These are phyloP conservation scores for Alternaria hordeiaustralica DNA, from an alignment of 2,329 filamentous ascomycete species.

Conservation along the genomic window DNA sequence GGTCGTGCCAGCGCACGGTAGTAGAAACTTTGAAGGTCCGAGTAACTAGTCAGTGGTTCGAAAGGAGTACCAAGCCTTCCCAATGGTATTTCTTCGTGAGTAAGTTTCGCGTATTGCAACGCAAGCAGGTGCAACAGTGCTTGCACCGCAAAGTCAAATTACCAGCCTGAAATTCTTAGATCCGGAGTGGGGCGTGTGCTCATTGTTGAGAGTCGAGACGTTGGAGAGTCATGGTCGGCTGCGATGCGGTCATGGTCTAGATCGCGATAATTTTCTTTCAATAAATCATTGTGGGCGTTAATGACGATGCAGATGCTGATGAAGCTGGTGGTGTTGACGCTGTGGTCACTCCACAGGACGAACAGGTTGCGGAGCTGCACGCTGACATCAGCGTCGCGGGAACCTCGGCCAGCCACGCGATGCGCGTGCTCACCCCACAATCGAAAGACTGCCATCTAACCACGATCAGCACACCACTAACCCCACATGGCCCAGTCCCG, in stretches of 20 bases:
- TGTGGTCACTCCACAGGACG: constrained; percentile 6
- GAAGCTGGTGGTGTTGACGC: constrained; percentile 3
- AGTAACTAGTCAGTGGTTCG: no score
- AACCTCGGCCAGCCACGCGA: constrained; percentile 17
- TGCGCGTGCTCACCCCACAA: constrained; percentile 25
- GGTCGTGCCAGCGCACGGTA: no score
- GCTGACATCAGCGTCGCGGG: constrained; percentile 13
- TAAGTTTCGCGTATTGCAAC: neutral
- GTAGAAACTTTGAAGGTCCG: no score
- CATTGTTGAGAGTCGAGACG: neutral
- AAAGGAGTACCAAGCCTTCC: no score
- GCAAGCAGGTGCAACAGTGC: no score
- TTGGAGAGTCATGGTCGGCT: constrained; percentile 23
- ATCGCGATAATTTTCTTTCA: neutral
- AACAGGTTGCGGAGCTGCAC: constrained; percentile 7
- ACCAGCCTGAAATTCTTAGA: neutral
- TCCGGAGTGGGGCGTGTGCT: constrained; percentile 3
- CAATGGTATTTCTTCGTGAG: no score
- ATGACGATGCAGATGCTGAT: constrained; percentile 1
- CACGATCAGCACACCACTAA: constrained; percentile 23
- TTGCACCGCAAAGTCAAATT: neutral
- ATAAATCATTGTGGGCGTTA: neutral
- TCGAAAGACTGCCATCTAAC: constrained; percentile 22
- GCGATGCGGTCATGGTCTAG: constrained; percentile 4
- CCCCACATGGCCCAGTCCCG: constrained; percentile 16